These are phyloP conservation scores for Calocera viscosa DNA, from an alignment of 768 basidiomycete genomes.

Conservation along the genomic window DNA sequence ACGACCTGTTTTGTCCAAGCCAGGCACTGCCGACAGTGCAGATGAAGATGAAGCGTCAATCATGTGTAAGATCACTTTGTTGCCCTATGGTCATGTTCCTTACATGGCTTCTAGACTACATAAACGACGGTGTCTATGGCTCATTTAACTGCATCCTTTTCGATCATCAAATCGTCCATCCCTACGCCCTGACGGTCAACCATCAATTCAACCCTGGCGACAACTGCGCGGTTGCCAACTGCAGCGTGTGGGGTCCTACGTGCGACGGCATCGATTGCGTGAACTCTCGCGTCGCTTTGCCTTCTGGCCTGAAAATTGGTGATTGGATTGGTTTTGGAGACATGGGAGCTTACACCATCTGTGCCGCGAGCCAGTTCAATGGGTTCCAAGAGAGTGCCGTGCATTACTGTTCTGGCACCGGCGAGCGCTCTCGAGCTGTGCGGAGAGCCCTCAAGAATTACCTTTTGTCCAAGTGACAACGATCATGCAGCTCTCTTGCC, in stretches of 20 bases:
- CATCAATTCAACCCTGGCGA: constrained; percentile 16
- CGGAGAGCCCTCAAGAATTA: constrained; percentile 25
- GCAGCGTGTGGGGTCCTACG: constrained; percentile 95
- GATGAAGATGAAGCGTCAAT: constrained; percentile 40
- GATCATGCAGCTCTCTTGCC: background rate
- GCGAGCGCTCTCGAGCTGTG: constrained; percentile 39
- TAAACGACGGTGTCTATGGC: constrained; percentile 98
- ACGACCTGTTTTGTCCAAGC: constrained; percentile 33
- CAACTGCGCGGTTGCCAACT: background rate
- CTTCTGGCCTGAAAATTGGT: constrained; percentile 63
- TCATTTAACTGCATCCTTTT: constrained; percentile 95
- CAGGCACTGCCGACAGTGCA: constrained; percentile 28
- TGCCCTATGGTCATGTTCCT: background rate
- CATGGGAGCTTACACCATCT: constrained; percentile 99
- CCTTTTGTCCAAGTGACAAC: background rate
- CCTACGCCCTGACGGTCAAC: constrained; percentile 39
- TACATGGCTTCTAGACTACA: constrained; percentile 59
- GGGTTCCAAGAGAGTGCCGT: constrained; percentile 74
- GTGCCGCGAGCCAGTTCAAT: constrained; percentile 92
- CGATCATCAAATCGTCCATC: constrained; percentile 88
- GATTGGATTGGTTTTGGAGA: constrained; percentile 97
- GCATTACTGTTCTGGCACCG: constrained; percentile 59
- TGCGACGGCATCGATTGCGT: constrained; percentile 98
- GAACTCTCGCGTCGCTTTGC: constrained; percentile 48
- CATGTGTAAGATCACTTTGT: constrained; percentile 61